Base-by-base conservation (phyloP, 345 rosid species). In the Punica granatum region DNA sequence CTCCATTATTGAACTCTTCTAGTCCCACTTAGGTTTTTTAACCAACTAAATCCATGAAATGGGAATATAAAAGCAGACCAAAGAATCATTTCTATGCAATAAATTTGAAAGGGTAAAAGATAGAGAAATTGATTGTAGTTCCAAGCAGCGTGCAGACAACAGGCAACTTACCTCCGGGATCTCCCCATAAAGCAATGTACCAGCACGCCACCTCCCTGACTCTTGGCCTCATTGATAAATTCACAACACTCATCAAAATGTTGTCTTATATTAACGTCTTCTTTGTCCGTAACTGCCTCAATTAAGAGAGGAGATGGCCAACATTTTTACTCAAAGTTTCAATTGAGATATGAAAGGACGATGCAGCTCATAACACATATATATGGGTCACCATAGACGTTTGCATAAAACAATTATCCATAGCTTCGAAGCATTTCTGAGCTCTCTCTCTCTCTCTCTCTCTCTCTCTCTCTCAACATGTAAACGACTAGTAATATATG, bases 141-240 rank as follows among this genome's bases (percentile, higher is more conserved):
- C 41, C 13, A 68, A 68, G 61, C n/a, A 42, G 66, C 44, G 19
- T 12, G 10, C 32, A 72, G 42, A 34, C n/a, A 18, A 54, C 19
- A 21, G 60, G 63, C 69, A 23, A 73, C 63, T 28, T 64, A 90
- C 96, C 96, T 92, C 76, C 96, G 79, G 66, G 98, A 89, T 34
- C 67, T 82, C 69, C 96, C 98, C 74, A 75, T 81, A 65, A 86
- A 80, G 83, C 98, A 92, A 66, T 89, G 92, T 28, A 89, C 90
- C 83, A 87, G 77, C 63, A 84, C 86, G 60, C 88, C 82, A 72
- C 89, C 91, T 14, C 92, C 92, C 59, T 78, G 81, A 51, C 80
- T 65, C 76, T 73, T 89, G 15, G 96, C 90, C 65, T 82, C 83
- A 67, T 91, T 86, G 67, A 91, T 87, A 76, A 91, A 91, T 41